Base-by-base conservation (phyloP, 2,329 filamentous ascomycete species). In the Microsporum audouinii region DNA sequence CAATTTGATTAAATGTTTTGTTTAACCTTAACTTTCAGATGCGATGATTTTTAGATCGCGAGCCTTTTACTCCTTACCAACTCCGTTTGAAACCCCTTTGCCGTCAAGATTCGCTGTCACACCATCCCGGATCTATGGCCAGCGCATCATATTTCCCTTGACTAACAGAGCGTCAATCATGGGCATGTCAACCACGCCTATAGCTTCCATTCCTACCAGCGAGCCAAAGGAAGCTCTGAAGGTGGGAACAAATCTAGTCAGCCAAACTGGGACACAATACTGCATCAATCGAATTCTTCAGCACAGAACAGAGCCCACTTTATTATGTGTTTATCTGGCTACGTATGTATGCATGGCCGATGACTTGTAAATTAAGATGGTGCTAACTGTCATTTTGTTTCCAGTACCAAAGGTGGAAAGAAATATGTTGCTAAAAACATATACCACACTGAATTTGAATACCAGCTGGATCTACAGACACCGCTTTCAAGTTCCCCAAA, bases 401-500 rank as follows among this genome's bases (percentile, higher is more conserved):
- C 34, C 8, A 36, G 2, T 36, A 8, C 34, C 8, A 23, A 47
- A 23, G 43, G 27, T 12, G 43, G 43, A 47, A 47, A 47, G 23
- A 47, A 29, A 27, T 10, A 47, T 47, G 23, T 29, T 41, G 14
- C 23, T 10, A 47, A 47, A 29, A 29, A 47, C 8, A 63, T 63
- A 27, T 62, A 49, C n/a, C 57, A 60, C 53, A 59, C 62, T 38
- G 62, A 62, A 43, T 63, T 63, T 41, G 60, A 62, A 41, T 63
- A 63, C n/a, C 62, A 63, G 31, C 29, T 60, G 10, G 27, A 51
- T 55, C 38, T 62, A 38, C 62, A 62, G 7, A 57, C 58, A 2
- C 57, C 58, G 31, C 47, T 63, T 36, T 2, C 41, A 45, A 23
- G 62, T 3, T 60, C 58, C 36, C 38, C 41, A 5, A 61, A 60